Conservation (phyloP, 805 yeast species). For the Myxozyma sirexii region DNA sequence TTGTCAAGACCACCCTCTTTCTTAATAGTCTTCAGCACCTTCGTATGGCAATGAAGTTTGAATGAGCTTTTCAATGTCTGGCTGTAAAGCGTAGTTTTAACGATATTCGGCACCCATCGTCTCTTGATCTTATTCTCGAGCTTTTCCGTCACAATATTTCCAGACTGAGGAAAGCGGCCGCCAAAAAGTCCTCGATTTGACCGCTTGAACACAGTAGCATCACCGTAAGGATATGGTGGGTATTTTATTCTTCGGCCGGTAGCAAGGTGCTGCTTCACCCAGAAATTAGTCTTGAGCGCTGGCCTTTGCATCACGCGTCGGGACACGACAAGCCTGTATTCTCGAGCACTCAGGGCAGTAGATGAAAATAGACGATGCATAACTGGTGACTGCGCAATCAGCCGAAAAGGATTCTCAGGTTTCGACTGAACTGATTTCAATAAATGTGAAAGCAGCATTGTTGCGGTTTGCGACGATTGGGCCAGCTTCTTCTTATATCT, state of each 20-base stretch:
- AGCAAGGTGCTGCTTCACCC: conserved; percentile 29
- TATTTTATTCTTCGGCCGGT: conserved; percentile 39
- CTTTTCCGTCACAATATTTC: conserved; percentile 75
- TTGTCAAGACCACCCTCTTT: conserved; percentile 95
- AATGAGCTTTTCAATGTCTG: conserved; percentile 66
- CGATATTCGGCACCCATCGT: conserved; percentile 79
- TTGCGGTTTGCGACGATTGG: no score
- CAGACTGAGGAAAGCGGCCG: conserved; percentile 76
- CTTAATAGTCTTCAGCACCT: conserved; percentile 81
- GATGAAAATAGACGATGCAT: conserved; percentile 8
- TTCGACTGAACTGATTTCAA: not conserved
- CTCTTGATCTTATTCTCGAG: conserved; percentile 70
- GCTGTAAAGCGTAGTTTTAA: conserved; percentile 78
- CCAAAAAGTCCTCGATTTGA: conserved; percentile 89
- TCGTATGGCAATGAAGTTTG: conserved; percentile 67
- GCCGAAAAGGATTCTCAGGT: not conserved
- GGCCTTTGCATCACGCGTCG: conserved; percentile 27
- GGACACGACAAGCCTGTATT: conserved; percentile 13
- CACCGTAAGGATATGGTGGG: conserved; percentile 80
- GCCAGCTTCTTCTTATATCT: no score
- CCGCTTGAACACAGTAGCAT: conserved; percentile 74
- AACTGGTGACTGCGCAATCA: conserved; percentile 19
- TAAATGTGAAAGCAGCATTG: not conserved
- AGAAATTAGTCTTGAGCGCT: conserved; percentile 22
- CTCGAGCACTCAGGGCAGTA: not conserved